A percentile compares a stretch with the other conserved stretches of the same genome.
Conservation (phyloP, 805 yeast genomes). For the Candida nemodendra region DNA sequence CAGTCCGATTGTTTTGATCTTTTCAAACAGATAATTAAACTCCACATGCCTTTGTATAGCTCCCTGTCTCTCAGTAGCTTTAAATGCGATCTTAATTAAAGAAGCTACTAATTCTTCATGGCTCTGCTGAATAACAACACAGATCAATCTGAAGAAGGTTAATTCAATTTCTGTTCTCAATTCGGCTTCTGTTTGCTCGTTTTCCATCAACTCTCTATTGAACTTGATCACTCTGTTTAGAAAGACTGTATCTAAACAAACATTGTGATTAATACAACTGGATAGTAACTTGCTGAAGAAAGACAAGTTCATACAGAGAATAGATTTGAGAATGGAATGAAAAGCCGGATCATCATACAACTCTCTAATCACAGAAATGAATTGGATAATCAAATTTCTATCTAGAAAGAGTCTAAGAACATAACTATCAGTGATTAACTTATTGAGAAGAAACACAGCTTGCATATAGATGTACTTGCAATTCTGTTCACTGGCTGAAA, state of each 20-base stretch:
- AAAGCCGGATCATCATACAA: neutral
- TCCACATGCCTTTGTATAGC: conserved; percentile 13
- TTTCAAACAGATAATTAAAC: conserved; percentile 17
- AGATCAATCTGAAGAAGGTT: neutral
- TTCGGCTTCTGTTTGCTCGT: neutral
- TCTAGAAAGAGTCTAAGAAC: neutral
- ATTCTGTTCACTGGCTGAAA: neutral
- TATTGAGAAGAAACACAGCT: conserved; percentile 7
- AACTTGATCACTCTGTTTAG: neutral
- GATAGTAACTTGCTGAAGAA: neutral
- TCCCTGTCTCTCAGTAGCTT: neutral
- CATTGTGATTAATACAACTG: neutral
- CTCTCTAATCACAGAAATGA: neutral
- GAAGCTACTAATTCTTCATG: neutral
- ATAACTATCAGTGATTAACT: conserved; percentile 2
- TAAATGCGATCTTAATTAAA: conserved; percentile 8
- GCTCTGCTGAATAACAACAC: neutral
- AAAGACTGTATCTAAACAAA: neutral
- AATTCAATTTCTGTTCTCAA: neutral
- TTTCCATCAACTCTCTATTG: neutral
- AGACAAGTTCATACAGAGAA: neutral
- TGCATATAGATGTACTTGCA: conserved; percentile 10
- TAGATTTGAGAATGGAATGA: neutral
- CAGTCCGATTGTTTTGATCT: conserved; percentile 19
- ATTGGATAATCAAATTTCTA: neutral